A percentile compares a stretch with the other conserved stretches of the same genome.
phyloP scores from a whole-genome alignment of 164 flowering plant genomes.

The Magnolia sinica region DNA sequence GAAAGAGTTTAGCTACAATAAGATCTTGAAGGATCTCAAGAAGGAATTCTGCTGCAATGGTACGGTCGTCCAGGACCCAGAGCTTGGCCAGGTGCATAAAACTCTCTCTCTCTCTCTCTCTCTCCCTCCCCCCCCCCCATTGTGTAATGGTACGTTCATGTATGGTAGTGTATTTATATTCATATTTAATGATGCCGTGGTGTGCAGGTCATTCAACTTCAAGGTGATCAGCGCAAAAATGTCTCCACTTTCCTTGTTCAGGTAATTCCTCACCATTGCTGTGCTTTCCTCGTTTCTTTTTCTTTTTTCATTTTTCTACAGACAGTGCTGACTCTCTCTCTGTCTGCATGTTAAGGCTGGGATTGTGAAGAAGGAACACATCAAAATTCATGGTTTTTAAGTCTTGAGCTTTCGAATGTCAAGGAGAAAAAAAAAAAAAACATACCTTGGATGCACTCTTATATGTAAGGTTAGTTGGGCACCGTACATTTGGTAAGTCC shows the following conservation, averaged over 20 bases:
- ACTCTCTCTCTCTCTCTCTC: neutral
- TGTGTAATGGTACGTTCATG: neutral
- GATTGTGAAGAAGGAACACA: conserved; percentile 1
- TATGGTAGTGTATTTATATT: neutral
- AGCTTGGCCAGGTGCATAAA: neutral
- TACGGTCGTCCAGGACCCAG: conserved; percentile 8
- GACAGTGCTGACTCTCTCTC: neutral
- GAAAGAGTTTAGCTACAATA: conserved; percentile 9
- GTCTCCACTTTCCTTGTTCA: conserved; percentile 41
- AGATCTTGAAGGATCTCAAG: conserved; percentile 10
- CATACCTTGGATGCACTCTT: no score
- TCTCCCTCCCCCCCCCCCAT: neutral
- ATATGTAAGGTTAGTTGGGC: no score
- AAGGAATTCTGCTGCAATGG: conserved; percentile 13
- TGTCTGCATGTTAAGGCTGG: neutral
- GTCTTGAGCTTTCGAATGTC: neutral
- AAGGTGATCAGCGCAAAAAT: conserved; percentile 58
- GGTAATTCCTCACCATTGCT: neutral
- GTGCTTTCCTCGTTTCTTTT: neutral
- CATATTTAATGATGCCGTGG: neutral
- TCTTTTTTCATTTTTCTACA: neutral
- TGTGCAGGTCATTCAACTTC: conserved; percentile 52
- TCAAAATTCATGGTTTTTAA: neutral
- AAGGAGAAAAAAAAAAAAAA: no score
- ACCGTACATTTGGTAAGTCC: no score